Percentiles rank a stretch among this genome's conserved stretches.
Conservation (phyloP, 305 asterid species). For the Rubia peregrina region DNA sequence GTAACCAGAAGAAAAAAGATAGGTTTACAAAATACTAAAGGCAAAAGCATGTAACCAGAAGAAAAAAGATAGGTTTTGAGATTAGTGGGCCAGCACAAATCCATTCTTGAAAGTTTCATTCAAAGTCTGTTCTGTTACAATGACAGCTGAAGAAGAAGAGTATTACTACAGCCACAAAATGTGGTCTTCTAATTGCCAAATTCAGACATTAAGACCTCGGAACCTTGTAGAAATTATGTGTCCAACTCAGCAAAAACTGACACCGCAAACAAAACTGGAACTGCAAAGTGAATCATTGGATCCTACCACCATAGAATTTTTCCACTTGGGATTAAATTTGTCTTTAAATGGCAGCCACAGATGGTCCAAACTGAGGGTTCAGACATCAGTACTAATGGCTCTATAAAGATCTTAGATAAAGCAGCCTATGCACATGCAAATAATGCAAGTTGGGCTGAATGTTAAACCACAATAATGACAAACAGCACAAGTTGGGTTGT, state of each 20-base stretch:
- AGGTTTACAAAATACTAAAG: too few species aligned
- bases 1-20: too few species aligned
- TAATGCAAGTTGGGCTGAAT: too few species aligned
- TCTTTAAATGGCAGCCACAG: neutral
- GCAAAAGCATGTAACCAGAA: too few species aligned
- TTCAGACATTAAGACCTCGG: slow-evolving; percentile 9
- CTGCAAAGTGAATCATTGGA: neutral
- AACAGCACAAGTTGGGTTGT: too few species aligned
- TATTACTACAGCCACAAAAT: neutral
- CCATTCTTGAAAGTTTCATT: too few species aligned
- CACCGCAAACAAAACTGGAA: neutral
- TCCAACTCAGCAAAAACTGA: neutral
- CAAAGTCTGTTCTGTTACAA: neutral
- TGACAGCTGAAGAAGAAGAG: neutral
- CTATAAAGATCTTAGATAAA: neutral
- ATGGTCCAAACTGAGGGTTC: neutral
- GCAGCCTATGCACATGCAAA: too few species aligned
- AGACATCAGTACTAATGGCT: slow-evolving; percentile 32
- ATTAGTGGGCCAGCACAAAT: too few species aligned
- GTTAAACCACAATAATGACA: too few species aligned
- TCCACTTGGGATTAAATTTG: neutral
- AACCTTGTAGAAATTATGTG: slow-evolving; percentile 14
- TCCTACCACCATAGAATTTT: slow-evolving; percentile 1
- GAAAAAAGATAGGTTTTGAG: neutral
- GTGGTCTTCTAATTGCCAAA: neutral